Evolutionary conservation across 1,139 yeast genomes (phyloP).

Genomic region (Pichia sp.): DNA sequence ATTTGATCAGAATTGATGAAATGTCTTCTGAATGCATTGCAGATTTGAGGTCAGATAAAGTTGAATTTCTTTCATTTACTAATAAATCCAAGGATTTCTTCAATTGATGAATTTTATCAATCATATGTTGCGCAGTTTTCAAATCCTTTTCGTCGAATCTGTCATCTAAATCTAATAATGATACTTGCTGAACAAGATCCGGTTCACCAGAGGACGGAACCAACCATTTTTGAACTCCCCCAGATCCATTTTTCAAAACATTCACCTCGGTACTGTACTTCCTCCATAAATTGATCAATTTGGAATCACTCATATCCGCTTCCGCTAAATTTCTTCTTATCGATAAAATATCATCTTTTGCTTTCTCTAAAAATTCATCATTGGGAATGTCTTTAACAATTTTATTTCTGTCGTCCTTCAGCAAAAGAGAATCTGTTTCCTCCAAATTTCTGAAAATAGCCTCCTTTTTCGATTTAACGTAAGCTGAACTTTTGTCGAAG

Average conservation of each 20-base stretch:
- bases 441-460: conserved; percentile 34
- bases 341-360: conserved; percentile 7
- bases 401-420: conserved; percentile 40
- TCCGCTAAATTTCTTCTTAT: conserved; percentile 56
- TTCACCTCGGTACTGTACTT: conserved; percentile 8
- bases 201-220: not conserved
- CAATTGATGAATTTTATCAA: conserved; percentile 35
- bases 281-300: conserved; percentile 8
- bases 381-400: conserved; percentile 3
- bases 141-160: conserved; percentile 26
- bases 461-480: conserved; percentile 4
- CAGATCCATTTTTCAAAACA: conserved; percentile 11
- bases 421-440: conserved; percentile 53
- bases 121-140: conserved; percentile 26
- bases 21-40: conserved; percentile 80
- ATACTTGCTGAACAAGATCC: conserved; percentile 31
- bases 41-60: conserved; percentile 58
- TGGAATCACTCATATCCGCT: conserved; percentile 44
- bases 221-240: conserved; percentile 10
- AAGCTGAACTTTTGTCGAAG: conserved; percentile 4
- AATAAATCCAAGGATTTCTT: conserved; percentile 37
- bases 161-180: conserved; percentile 49
- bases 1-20: conserved; percentile 62
- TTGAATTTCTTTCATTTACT: conserved; percentile 51
- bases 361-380: conserved; percentile 3